Base-by-base conservation (phyloP, 768 basidiomycete species). In the Wakefieldia striispora region DNA sequence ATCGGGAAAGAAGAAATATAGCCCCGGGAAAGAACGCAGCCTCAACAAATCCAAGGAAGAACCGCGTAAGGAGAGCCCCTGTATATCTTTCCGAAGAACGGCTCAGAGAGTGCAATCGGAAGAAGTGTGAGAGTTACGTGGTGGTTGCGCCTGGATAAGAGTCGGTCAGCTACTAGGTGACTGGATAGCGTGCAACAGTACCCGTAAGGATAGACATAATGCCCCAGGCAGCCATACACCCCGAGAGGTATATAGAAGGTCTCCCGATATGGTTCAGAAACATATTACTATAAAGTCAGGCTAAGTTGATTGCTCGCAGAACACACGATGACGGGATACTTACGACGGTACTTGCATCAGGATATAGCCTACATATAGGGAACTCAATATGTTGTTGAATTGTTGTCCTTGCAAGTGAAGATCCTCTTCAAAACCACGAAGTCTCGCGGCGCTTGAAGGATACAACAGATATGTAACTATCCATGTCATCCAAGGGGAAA, bases 281-380 rank as follows among this genome's bases (percentile, higher is more conserved):
- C 75, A 87, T 83, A 55, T 88, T 88, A 16, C 87, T 90, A 56
- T 20, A 39, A 16, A 41, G 16, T n/a, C 8, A 26, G 17, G 19
- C 24, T 16, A 43, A 40, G 6, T 40, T 34, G 20, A 42, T n/a
- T 1, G 26, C 17, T 21, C 23, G 34, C 12, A 46, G 27, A 21
- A 35, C 16, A 39, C 21, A 42, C 20, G 9, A 41, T 27, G 35
- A 19, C 24, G 60, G 4, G 11, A 4, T 16, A 69, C 83, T 60
- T 57, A 84, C 82, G 83, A 86, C 29, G 87, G 87, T 46, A 90
- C 76, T 63, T 90, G 88, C 86, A 88, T 88, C 34, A 87, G 66
- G 49, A 85, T 85, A 60, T 89, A 89, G 14, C 85, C 86, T 27
- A 84, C 72, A 55, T 85, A 86, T 41, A 86, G 73, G 44, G 85